Evolutionary conservation across 2,329 filamentous ascomycete species (phyloP), one percentile per base, ranked within the genome.

Genomic region (Colletotrichum orchidophilum): DNA sequence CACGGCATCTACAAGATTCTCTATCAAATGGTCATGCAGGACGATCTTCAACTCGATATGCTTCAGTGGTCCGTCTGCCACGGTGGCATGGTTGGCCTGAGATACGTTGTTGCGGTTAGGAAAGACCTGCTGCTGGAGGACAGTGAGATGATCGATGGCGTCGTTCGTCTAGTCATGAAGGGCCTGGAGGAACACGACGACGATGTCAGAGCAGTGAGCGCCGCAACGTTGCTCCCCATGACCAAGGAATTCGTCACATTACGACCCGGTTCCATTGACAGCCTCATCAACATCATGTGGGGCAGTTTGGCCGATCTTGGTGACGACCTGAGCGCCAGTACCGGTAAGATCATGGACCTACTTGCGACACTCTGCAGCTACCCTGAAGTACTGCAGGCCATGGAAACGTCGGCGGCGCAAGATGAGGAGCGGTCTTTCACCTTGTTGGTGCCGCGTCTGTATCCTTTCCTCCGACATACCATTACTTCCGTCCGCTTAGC

Each of bases 281-380:
- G 89, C 33, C 89, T 99, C 49, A 97, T 98, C 80, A 92, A 93
- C 78, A 97, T 98, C 70, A 95, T 99, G 31, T 99, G 96, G 96
- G 94, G 97, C 78, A 98, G 96, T 83, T 86, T 99, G 27, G 97
- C 96, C 3, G 97, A 97, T 79, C 86, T 99, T n/a, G 95, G 96
- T 74, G 96, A 99, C 79, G 96, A 99, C 78, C 87, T 99, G 21
- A 98, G 95, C 80, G 96, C 96, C 4, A 98, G 96, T 80, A 99
- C 97, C 11, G 96, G 96, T 58, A 97, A 95, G 67, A 97, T 99
- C 65, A 99, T 99, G 97, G 97, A 99, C 80, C 88, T 99, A 50
- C 87, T 99, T 21, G 96, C 97, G 15, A 98, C 96, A 71, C 90
- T 99, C 2, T 99, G 96, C 83, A 93, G 95, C 73, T 99, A 98